phyloP scores from a whole-genome alignment of 2,329 filamentous ascomycete genomes.

The Curvularia eragrostidis region DNA sequence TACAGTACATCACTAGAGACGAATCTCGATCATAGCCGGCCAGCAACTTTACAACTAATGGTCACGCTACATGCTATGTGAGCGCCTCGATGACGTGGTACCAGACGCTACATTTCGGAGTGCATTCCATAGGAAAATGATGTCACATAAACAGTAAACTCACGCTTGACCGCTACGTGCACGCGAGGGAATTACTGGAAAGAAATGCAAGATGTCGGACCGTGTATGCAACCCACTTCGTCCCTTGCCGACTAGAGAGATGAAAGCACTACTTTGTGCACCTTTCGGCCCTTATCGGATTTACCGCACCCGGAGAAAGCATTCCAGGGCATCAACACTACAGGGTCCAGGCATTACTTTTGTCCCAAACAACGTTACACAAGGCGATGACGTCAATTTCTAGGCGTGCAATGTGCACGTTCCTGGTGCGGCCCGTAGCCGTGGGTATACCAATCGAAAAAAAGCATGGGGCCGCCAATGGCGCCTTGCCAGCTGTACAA shows the following conservation, averaged over 20 bases:
- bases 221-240: background rate
- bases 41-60: background rate
- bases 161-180: slow-evolving; percentile 6
- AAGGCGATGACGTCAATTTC: slow-evolving; percentile 34
- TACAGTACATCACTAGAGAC: slow-evolving; percentile 8
- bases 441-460: slow-evolving; percentile 33
- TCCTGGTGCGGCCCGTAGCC: slow-evolving; percentile 38
- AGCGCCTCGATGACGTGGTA: slow-evolving; percentile 13
- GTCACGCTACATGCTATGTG: slow-evolving; percentile 8
- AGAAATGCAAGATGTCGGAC: background rate
- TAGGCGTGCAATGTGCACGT: slow-evolving; percentile 25
- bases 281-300: slow-evolving; percentile 14
- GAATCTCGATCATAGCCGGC: slow-evolving; percentile 5
- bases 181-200: background rate
- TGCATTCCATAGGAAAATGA: background rate
- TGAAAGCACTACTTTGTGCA: slow-evolving; percentile 11
- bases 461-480: slow-evolving; percentile 37
- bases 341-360: slow-evolving; percentile 20
- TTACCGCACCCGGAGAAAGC: slow-evolving; percentile 20
- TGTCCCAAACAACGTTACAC: slow-evolving; percentile 13
- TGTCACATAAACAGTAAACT: slow-evolving; percentile 11
- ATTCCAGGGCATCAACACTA: slow-evolving; percentile 13
- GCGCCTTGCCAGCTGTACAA: slow-evolving; percentile 47
- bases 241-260: slow-evolving; percentile 5
- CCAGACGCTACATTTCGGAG: slow-evolving; percentile 9